phyloP scores from a whole-genome alignment of 2,329 filamentous ascomycete species.

The Periglandula ipomoeae region DNA sequence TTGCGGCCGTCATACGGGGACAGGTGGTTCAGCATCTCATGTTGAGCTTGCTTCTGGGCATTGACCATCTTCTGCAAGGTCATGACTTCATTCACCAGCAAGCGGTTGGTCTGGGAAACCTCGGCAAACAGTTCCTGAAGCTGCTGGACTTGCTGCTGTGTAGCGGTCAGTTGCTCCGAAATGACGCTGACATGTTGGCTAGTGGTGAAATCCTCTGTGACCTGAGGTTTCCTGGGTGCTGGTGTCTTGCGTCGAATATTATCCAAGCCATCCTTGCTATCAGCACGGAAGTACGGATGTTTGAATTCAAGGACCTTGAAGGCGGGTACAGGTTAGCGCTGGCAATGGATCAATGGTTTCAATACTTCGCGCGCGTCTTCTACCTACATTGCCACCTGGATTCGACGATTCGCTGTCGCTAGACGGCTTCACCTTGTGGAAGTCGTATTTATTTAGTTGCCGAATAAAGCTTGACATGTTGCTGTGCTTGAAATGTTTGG shows the following conservation, averaged over 20 bases:
- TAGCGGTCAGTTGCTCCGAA: conserved; percentile 79
- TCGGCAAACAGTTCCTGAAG: conserved; percentile 80
- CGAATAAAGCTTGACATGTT: conserved; percentile 97
- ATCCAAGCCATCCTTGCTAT: conserved; percentile 92
- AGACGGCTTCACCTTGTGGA: conserved; percentile 78
- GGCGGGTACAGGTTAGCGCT: conserved; percentile 6
- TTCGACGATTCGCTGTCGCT: conserved; percentile 25
- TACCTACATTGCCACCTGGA: conserved; percentile 27
- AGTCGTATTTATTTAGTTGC: conserved; percentile 95
- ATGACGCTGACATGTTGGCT: conserved; percentile 84
- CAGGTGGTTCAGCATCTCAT: conserved; percentile 48
- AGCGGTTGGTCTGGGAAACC: conserved; percentile 53
- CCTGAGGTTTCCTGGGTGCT: conserved; percentile 67
- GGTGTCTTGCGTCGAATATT: conserved; percentile 95
- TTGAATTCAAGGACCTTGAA: conserved; percentile 68
- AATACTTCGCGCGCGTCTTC: conserved; percentile 4
- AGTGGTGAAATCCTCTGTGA: conserved; percentile 63
- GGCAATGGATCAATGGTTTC: conserved; percentile 1
- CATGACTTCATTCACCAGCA: conserved; percentile 53
- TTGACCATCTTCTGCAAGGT: conserved; percentile 52
- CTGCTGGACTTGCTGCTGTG: conserved; percentile 84
- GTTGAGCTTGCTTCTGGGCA: conserved; percentile 46
- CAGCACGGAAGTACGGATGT: conserved; percentile 89
- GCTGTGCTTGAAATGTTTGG: conserved; percentile 98
- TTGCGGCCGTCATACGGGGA: conserved; percentile 36